Percentiles rank a stretch among this genome's conserved stretches.
phyloP scores from a whole-genome alignment of 805 yeast genomes.

The Nakazawaea ambrosiae region DNA sequence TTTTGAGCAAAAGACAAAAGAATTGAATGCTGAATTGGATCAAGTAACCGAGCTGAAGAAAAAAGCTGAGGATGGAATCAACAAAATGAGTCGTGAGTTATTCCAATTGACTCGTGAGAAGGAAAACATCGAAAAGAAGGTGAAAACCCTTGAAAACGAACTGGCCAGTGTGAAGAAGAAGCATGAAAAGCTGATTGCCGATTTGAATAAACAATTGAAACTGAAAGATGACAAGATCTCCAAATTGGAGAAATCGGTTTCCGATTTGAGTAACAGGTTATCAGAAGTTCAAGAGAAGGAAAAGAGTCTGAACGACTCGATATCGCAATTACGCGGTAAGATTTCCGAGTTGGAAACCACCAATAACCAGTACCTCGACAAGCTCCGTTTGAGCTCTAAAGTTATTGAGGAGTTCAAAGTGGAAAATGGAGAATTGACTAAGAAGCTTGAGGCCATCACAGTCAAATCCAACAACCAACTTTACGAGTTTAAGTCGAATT shows the following conservation, averaged over 20 bases:
- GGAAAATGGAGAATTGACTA: slow-evolving; percentile 3
- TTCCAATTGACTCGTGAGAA: slow-evolving; percentile 58
- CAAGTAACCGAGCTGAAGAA: slow-evolving; percentile 36
- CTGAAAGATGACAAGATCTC: slow-evolving; percentile 18
- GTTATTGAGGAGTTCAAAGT: slow-evolving; percentile 4
- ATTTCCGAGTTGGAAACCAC: slow-evolving; percentile 24
- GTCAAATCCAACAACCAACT: slow-evolving; percentile 7
- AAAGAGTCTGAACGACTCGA: slow-evolving; percentile 11
- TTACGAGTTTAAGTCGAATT: slow-evolving; percentile 2
- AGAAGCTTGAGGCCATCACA: slow-evolving; percentile 9
- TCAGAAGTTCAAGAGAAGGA: slow-evolving; percentile 18
- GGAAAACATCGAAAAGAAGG: slow-evolving; percentile 37
- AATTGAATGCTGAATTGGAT: slow-evolving; percentile 26
- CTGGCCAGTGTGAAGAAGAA: slow-evolving; percentile 23
- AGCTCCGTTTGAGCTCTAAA: slow-evolving; percentile 21
- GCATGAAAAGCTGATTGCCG: slow-evolving; percentile 26
- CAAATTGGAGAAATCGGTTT: slow-evolving; percentile 16
- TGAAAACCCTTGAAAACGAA: slow-evolving; percentile 37
- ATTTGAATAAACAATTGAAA: slow-evolving; percentile 17
- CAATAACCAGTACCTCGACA: slow-evolving; percentile 33
- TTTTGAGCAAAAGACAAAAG: slow-evolving; percentile 22
- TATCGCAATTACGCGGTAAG: slow-evolving; percentile 19
- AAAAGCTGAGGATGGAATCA: slow-evolving; percentile 79
- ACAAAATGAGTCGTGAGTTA: slow-evolving; percentile 83
- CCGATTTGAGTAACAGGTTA: slow-evolving; percentile 24